Evolutionary conservation across 257 asterid species (phyloP), one percentile per base, ranked within the genome.

Genomic region (Plantago elongata): DNA sequence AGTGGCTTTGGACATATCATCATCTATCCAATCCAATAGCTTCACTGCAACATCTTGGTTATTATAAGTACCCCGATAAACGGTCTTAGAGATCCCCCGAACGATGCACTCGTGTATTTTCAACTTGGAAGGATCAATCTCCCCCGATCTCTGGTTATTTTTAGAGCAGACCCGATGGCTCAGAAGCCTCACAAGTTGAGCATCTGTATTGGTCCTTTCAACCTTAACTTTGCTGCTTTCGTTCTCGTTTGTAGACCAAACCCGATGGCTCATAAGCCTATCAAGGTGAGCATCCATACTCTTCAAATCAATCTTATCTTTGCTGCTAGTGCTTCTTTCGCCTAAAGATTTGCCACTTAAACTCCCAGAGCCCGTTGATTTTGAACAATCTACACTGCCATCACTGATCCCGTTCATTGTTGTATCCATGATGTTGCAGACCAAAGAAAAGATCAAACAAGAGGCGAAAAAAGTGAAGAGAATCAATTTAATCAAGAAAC

Each of bases 21-120:
- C 95, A 72, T 89, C 97, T 45, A 90, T 95, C 97, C 97, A 89
- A 56, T 89, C 97, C 83, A 89, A 75, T 34, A 89, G 67, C 79
- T 89, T 89, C 73, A 89, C 97, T 89, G 99, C 99, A 76, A 89
- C 99, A 75, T 92, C 99, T 72, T 75, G 88, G 50, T 72, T 37
- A 69, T 86, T 74, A 66, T 92, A 92, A 57, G 86, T 86, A 30
- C 93, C 99, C 38, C 97, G 81, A 55, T 92, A 92, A 38, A 92
- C 97, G 0, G 99, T 89, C 17, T 96, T 96, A 66, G 83, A 92
- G 0, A 96, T 89, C 1, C 99, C 99, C 78, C 84, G 90, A 50
- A 97, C 99, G 51, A 86, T 71, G 18, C 84, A 95, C 69, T 92
- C 86, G 22, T 89, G 86, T 55, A 92, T 89, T 61, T 89, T 93